Conservation (phyloP, 176 grass and related monocot genomes). For the Saccharum officinarum region DNA sequence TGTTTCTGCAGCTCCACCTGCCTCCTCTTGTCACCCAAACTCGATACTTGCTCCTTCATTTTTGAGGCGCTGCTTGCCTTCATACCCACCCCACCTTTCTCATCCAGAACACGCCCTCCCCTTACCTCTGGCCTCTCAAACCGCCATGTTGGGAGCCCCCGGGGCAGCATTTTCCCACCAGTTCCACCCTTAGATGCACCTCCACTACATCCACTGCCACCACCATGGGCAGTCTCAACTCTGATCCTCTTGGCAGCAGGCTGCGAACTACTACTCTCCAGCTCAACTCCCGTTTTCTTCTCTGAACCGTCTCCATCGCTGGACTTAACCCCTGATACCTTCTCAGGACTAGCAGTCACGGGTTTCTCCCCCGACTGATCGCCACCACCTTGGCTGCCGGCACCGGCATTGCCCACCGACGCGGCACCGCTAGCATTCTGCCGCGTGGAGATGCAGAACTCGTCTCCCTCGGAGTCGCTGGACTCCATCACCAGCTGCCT, state of each 20-base stretch:
- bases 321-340: conserved; percentile 26
- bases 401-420: conserved; percentile 25
- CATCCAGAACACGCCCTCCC: conserved; percentile 48
- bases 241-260: conserved; percentile 42
- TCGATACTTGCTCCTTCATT: conserved; percentile 30
- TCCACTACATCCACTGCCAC: neutral
- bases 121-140: conserved; percentile 63
- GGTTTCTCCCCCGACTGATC: conserved; percentile 23
- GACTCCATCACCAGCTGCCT: conserved; percentile 50
- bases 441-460: conserved; percentile 44
- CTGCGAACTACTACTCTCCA: conserved; percentile 7
- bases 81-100: conserved; percentile 5
- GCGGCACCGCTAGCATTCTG: neutral
- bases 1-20: neutral
- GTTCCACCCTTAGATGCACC: conserved; percentile 26
- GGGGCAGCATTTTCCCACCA: conserved; percentile 46
- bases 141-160: conserved; percentile 44
- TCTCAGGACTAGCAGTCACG: conserved; percentile 20
- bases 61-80: conserved; percentile 33
- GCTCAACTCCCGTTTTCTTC: conserved; percentile 20
- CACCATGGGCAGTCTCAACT: conserved; percentile 10
- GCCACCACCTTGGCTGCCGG: neutral
- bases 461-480: conserved; percentile 73
- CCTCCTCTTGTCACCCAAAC: conserved; percentile 34
- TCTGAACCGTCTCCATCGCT: conserved; percentile 23